Evolutionary conservation across 176 grass and related monocot genomes (phyloP), one percentile per base, ranked within the genome.

Genomic region (Luzula sylvatica): DNA sequence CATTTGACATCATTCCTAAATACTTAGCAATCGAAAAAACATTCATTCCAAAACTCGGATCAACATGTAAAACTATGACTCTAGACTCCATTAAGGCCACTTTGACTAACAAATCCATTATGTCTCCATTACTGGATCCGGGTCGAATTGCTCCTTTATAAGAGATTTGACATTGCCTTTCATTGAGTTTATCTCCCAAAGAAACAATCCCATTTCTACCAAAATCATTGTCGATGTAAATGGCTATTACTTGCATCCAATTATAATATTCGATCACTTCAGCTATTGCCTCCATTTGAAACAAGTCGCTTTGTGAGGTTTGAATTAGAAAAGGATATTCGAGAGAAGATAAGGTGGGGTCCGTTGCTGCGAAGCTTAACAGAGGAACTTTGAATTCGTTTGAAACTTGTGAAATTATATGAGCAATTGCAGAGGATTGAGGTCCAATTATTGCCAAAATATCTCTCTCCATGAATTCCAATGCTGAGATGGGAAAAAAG

Each of bases 381-480:
- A 88, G 47, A 55, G 89, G 89, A 25, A 88, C 83, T 67, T 84
- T 74, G 46, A 95, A 76, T 61, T 95, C 83, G 40, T 95, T 95
- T 41, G 83, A 69, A 51, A 85, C 56, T 53, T 88, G 80, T 61
- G 80, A 71, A 66, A 95, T 62, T 32, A 82, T 56, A 52, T 95
- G 89, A 3, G 80, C 76, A 8, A 81, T 41, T 0, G 63, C 57
- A 29, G 89, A 95, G 55, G 80, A 88, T 2, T 84, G 80, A 3
- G 89, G 83, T 7, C 89, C 83, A 6, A 95, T 62, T 35, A 95
- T 78, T 58, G 89, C 89, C 20, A 85, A 56, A 3, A 78, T 77
- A 63, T 95, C 89, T 66, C 66, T 88, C 77, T 88, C 80, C 89
- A 95, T 84, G 29, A 95, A 84, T 72, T 85, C 69, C 47, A 88